Conservation (phyloP, 1,284 basidiomycete genomes). For the Ustilago nuda region DNA sequence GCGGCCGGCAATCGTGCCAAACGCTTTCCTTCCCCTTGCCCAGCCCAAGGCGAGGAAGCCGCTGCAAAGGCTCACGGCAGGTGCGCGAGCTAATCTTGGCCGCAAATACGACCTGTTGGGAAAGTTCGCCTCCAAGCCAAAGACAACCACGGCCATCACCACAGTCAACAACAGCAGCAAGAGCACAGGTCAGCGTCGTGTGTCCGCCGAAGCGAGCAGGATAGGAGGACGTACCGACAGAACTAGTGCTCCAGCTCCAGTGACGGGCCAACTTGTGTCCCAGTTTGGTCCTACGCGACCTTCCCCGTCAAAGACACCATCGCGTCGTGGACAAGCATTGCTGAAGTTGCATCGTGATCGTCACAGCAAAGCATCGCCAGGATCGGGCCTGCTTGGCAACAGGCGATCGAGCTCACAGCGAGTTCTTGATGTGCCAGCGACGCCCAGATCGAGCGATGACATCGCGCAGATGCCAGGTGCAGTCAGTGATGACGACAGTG, state of each 20-base stretch:
- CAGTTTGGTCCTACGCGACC: conserved; percentile 9
- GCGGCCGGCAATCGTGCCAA: conserved; percentile 39
- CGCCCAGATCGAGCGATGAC: conserved; percentile 46
- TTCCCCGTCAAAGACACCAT: conserved; percentile 16
- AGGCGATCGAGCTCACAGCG: conserved; percentile 16
- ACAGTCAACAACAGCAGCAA: conserved; percentile 3
- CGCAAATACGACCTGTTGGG: conserved; percentile 49
- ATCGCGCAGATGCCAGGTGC: conserved; percentile 14
- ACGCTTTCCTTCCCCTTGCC: conserved; percentile 39
- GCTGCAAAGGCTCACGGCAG: conserved; percentile 26
- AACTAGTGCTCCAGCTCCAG: conserved; percentile 6
- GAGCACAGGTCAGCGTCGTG: conserved; percentile 6
- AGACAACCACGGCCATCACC: conserved; percentile 13
- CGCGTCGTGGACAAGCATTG: conserved; percentile 27
- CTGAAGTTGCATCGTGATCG: conserved; percentile 30
- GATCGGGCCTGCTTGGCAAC: neutral
- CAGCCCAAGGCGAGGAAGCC: conserved; percentile 32
- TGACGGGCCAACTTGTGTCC: conserved; percentile 8
- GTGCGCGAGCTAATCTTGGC: conserved; percentile 24
- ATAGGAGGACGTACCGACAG: neutral
- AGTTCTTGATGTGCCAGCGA: conserved; percentile 19
- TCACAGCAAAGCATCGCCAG: conserved; percentile 22
- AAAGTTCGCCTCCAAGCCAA: conserved; percentile 42
- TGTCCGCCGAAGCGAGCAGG: conserved; percentile 11
- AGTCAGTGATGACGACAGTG: conserved; percentile 24